These are phyloP conservation scores for Mrakia blollopis DNA, from an alignment of 768 basidiomycete genomes.

Conservation along the genomic window DNA sequence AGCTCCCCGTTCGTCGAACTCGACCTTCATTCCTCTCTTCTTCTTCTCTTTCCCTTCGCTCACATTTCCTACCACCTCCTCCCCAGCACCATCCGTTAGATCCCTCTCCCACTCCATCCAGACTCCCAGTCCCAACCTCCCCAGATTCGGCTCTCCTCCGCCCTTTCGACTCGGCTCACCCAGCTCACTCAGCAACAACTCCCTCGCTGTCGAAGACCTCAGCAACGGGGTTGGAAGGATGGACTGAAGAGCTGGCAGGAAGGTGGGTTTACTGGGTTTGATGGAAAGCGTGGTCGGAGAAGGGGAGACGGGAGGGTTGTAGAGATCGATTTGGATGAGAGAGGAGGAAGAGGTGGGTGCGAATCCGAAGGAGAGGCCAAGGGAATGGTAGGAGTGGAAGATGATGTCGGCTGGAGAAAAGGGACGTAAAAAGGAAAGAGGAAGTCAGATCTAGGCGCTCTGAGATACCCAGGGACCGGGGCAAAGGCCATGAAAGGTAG, in stretches of 20 bases:
- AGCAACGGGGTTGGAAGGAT: background rate
- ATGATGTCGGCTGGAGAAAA: conserved; percentile 1
- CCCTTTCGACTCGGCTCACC: conserved; percentile 5
- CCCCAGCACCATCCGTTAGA: background rate
- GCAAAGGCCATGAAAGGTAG: too few species aligned
- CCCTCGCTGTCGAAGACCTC: background rate
- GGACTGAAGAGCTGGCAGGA: background rate
- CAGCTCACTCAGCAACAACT: background rate
- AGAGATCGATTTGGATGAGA: conserved; percentile 13
- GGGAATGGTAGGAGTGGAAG: conserved; percentile 6
- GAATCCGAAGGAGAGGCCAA: background rate
- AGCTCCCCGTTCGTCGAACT: background rate
- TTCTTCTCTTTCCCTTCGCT: background rate
- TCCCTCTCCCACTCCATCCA: conserved; percentile 11
- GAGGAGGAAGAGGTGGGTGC: conserved; percentile 40
- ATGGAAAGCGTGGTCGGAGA: background rate
- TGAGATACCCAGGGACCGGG: too few species aligned
- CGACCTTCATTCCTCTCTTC: background rate
- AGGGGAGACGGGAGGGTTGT: conserved; percentile 2
- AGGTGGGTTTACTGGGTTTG: background rate
- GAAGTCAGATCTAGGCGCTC: background rate
- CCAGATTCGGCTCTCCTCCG: background rate
- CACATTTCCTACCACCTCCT: background rate
- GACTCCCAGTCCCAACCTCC: background rate
- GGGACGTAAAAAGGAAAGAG: background rate